Evolutionary conservation across 2,329 filamentous ascomycete genomes (phyloP).

Genomic region (Teratosphaeria epicoccoides): DNA sequence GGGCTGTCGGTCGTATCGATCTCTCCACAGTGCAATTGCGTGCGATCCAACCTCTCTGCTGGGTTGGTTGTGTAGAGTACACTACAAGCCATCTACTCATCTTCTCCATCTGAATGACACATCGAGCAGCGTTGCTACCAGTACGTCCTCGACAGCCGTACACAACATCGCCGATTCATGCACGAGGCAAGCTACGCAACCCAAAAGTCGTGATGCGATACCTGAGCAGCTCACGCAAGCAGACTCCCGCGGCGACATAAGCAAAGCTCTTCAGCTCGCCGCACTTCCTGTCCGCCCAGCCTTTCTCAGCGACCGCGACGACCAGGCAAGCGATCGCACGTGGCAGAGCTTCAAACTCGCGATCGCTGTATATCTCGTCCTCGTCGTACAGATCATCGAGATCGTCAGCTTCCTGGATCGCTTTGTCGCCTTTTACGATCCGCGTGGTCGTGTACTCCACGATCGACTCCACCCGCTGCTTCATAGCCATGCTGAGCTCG

Average conservation of each 20-base stretch:
- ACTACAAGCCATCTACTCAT: no score
- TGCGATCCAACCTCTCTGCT: no score
- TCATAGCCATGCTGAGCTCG: conserved; percentile 27
- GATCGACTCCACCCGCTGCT: conserved; percentile 33
- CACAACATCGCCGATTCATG: no score
- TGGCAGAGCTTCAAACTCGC: conserved; percentile 35
- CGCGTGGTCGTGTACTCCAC: conserved; percentile 31
- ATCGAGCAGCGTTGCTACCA: no score
- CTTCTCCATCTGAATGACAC: no score
- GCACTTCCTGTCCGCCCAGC: conserved; percentile 21
- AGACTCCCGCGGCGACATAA: conserved; percentile 42
- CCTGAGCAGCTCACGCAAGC: conserved; percentile 40
- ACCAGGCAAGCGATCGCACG: conserved; percentile 42
- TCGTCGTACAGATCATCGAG: conserved; percentile 16
- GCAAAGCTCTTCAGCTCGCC: conserved; percentile 40
- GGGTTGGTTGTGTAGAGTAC: no score
- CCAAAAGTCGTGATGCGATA: conserved; percentile 10
- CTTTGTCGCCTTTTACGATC: conserved; percentile 34
- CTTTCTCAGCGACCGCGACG: conserved; percentile 29
- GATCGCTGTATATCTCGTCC: conserved; percentile 8
- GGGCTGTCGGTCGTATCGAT: no score
- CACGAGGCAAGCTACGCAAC: background rate
- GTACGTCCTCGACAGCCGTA: no score
- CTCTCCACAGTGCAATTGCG: no score
- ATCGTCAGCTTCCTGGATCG: conserved; percentile 13